These are phyloP conservation scores for Xylariaceae sp. DNA, from an alignment of 2,329 filamentous ascomycete genomes.

Conservation along the genomic window DNA sequence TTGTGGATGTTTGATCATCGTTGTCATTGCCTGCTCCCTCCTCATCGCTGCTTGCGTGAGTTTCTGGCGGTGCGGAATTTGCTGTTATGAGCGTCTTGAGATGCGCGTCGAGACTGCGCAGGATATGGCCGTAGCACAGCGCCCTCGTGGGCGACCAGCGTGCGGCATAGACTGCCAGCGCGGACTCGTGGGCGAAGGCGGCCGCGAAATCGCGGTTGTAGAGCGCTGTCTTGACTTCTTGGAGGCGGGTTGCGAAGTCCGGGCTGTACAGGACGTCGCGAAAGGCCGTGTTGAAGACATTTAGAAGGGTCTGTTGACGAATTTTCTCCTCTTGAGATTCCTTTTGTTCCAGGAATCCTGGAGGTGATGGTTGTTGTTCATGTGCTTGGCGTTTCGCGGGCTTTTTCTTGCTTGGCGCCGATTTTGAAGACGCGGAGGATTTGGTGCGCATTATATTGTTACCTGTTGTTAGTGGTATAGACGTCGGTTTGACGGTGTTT, in stretches of 20 bases:
- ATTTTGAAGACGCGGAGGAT: not conserved
- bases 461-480: not conserved
- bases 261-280: constrained; percentile 44
- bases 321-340: constrained; percentile 8
- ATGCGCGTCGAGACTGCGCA: constrained; percentile 37
- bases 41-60: too few relatives aligned
- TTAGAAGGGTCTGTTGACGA: constrained; percentile 25
- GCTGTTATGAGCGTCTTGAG: constrained; percentile 8
- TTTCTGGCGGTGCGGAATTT: not conserved
- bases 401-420: constrained; percentile 1
- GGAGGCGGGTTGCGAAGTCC: constrained; percentile 55
- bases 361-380: not conserved
- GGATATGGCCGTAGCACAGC: constrained; percentile 68
- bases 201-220: constrained; percentile 78
- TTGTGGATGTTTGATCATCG: not conserved
- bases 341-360: not conserved
- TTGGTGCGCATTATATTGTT: not conserved
- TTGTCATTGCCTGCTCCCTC: too few relatives aligned
- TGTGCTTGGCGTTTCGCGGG: not conserved
- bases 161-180: constrained; percentile 78
- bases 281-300: constrained; percentile 48
- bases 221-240: constrained; percentile 79
- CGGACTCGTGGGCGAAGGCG: constrained; percentile 65
- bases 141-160: constrained; percentile 88
- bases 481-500: not conserved